Conservation (phyloP, 331 rosid species). For the Malus hybrid region DNA sequence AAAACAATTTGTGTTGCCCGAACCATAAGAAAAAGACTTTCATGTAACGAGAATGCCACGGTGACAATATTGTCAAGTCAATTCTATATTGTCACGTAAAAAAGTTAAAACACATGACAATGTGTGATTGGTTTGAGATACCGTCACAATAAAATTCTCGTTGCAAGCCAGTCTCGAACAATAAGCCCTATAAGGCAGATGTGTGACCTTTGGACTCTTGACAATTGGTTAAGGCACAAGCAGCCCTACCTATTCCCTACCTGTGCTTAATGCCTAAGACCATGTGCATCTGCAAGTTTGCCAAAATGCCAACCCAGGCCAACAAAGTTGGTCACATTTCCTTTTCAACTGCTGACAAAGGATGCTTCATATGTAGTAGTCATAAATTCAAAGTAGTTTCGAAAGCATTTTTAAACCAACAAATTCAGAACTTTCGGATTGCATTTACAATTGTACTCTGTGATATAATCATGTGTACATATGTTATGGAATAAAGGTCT, state of each 20-base stretch:
- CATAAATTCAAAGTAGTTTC: neutral
- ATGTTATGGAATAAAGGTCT: too few species aligned
- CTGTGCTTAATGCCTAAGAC: neutral
- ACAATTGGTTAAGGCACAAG: neutral
- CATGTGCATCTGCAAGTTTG: neutral
- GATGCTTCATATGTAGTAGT: neutral
- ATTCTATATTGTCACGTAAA: neutral
- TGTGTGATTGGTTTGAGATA: too few species aligned
- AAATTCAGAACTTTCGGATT: neutral
- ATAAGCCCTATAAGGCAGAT: neutral
- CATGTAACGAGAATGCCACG: neutral
- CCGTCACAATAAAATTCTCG: fast-evolving
- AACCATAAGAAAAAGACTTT: neutral
- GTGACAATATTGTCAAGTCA: neutral
- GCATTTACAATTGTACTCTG: neutral
- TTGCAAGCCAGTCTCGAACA: neutral
- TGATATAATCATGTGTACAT: too few species aligned
- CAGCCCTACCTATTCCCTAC: neutral
- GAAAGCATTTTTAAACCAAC: neutral
- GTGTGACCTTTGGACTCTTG: neutral
- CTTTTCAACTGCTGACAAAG: neutral
- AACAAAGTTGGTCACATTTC: neutral
- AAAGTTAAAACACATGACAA: too few species aligned
- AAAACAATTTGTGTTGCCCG: too few species aligned
- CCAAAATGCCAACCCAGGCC: neutral